Base-by-base conservation (phyloP, 306 rosid genomes). In the Arachis stenosperma region DNA sequence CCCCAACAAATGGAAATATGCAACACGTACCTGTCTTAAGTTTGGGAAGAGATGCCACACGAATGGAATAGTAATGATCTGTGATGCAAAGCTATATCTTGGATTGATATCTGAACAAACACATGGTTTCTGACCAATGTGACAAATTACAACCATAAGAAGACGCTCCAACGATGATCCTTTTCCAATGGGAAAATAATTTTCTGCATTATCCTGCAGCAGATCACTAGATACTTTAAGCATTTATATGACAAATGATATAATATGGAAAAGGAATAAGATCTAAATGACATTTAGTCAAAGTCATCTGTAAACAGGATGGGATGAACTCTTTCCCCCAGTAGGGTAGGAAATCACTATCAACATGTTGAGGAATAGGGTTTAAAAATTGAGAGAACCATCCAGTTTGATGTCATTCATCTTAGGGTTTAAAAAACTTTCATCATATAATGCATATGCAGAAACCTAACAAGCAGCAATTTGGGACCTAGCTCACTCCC, bases 61-160 rank as follows among this genome's bases (percentile, higher is more conserved):
- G 79, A 87, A 84, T 69, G 96, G 92, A 80, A 89, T 65, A 27
- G 96, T 89, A 75, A 94, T 91, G 84, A 94, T 94, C 81, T 94
- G 99, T 53, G 86, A 82, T 51, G 91, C 88, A 86, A 94, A 89
- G 80, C 96, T 89, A 90, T 87, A 87, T 70, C 74, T 82, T 68
- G 87, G 81, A 82, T 90, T 87, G 51, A 75, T 74, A 67, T 82
- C 69, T 65, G 90, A 52, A 79, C 97, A 94, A 41, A 72, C 73
- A 68, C 99, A 94, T 37, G 96, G 91, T 70, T 78, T 75, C 79
- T 84, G 88, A 75, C 97, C 91, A 73, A 82, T 82, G 84, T 94
- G 99, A 67, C 84, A 73, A 64, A 87, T 80, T 78, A 88, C 33
- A 70, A 82, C 79, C 30, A 78, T 77, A 78, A 94, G 96, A 79